Conservation (phyloP, 2,329 filamentous ascomycete species). For the Amauroascus verrucosus region DNA sequence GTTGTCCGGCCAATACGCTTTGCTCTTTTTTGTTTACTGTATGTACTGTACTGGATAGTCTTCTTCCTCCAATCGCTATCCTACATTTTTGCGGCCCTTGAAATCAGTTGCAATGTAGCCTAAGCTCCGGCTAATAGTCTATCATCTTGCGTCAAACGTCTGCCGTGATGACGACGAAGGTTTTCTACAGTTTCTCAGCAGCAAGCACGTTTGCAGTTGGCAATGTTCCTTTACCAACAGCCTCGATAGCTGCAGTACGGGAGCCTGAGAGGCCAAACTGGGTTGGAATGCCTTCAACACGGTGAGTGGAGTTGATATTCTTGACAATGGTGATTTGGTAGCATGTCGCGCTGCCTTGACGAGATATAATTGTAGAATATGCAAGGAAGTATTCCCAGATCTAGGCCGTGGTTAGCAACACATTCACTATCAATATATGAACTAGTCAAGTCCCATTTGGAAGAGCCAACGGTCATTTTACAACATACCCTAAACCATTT, state of each 20-base stretch:
- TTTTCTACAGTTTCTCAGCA: neutral
- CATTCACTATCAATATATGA: neutral
- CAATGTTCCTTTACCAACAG: constrained; percentile 25
- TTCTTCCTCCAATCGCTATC: neutral
- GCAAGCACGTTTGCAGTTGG: constrained; percentile 9
- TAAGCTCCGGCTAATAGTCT: neutral
- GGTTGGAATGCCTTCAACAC: constrained; percentile 59
- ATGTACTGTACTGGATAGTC: neutral
- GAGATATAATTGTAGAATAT: constrained; percentile 71
- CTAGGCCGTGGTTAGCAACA: constrained; percentile 30
- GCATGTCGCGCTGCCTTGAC: constrained; percentile 75
- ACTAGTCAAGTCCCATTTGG: constrained; percentile 1
- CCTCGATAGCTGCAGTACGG: constrained; percentile 39
- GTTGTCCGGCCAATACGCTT: neutral
- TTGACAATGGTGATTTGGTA: constrained; percentile 81
- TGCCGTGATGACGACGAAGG: neutral
- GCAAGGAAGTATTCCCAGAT: constrained; percentile 91
- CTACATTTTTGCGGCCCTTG: neutral
- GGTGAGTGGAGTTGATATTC: constrained; percentile 80
- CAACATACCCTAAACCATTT: constrained; percentile 82
- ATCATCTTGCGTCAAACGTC: neutral
- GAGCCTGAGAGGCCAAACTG: constrained; percentile 63
- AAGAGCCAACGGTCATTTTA: neutral
- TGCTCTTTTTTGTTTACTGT: neutral
- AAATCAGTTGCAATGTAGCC: neutral